A percentile compares a stretch with the other conserved stretches of the same genome.
Evolutionary conservation across 1,284 basidiomycete species (phyloP).

Genomic region (Ustilago lituana): DNA sequence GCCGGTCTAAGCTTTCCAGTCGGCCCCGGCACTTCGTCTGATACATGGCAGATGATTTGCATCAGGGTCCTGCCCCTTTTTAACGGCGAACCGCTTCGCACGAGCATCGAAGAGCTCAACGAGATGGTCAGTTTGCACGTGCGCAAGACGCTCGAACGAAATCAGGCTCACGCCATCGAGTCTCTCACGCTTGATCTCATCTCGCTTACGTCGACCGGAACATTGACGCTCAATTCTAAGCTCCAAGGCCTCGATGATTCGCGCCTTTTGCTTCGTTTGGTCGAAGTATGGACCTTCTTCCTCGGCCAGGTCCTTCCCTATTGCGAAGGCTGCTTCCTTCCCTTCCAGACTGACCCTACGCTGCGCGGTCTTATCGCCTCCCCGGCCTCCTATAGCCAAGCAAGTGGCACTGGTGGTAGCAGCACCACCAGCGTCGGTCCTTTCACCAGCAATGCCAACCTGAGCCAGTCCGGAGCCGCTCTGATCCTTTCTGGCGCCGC

Average conservation of each 20-base stretch:
- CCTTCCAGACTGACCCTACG: conserved; percentile 65
- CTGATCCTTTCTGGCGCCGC: conserved; percentile 16
- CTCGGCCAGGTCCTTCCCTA: conserved; percentile 92
- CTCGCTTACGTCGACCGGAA: conserved; percentile 85
- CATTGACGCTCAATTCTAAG: conserved; percentile 89
- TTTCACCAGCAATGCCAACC: conserved; percentile 18
- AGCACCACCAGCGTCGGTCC: background rate
- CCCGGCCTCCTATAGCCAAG: conserved; percentile 7
- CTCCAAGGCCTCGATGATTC: conserved; percentile 73
- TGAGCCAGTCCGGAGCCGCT: conserved; percentile 17
- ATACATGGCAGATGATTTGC: conserved; percentile 79
- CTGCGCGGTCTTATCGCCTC: conserved; percentile 47
- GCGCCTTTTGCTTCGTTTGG: conserved; percentile 78
- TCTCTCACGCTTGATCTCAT: conserved; percentile 80
- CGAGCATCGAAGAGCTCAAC: conserved; percentile 91
- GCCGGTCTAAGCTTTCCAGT: conserved; percentile 14
- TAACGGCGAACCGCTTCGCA: conserved; percentile 87
- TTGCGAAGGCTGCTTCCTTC: conserved; percentile 75
- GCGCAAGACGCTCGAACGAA: conserved; percentile 69
- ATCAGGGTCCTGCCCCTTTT: conserved; percentile 88
- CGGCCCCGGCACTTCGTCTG: conserved; percentile 34
- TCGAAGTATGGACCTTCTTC: conserved; percentile 92
- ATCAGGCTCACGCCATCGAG: conserved; percentile 69
- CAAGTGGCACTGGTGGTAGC: conserved; percentile 2
- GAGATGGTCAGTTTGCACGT: conserved; percentile 77